Base-by-base conservation (phyloP, 2,329 filamentous ascomycete species). In the Pestalotiopsis sp. region DNA sequence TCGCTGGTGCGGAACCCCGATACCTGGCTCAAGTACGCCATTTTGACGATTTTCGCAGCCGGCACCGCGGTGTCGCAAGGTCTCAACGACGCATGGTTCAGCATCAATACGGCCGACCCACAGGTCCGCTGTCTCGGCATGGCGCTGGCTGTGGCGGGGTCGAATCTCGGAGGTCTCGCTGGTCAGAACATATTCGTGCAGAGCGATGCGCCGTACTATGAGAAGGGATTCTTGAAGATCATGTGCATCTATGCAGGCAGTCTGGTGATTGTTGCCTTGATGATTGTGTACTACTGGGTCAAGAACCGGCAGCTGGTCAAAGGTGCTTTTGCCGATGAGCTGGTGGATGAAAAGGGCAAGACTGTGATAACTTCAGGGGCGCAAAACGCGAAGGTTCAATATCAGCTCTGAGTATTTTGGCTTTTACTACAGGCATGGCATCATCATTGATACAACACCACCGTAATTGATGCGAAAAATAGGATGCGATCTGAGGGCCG, bases 181-280 rank as follows among this genome's bases (percentile, higher is more conserved):
- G 36, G 60, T 1, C 60, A 63, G 27, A 63, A 23, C 31, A 38
- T 63, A 13, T 36, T 63, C 14, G 60, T 23, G 7, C 31, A 38
- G 20, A 63, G 60, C 60, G 60, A 63, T 63, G 60, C 60, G 4
- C 60, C 60, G 31, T 63, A 63, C 17, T 63, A 63, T 63, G 31
- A 63, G 4, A 63, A 63, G 27, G 27, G 60, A 39, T 63, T 63
- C 11, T 5, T 63, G 3, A 63, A 63, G 36, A 63, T 63, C 31
- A 38, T 41, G 17, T 63, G 60, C 60, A 41, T 63, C 38, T 63
- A 63, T 14, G 36, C 60, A 0, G 60, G 27, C 2, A 41, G 60
- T 25, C 13, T 63, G 14, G 36, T 63, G 36, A 17, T 63, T 9
- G 17, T 12, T 7, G 3, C n/a, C 1, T n/a, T 63, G 60, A 63